Percentiles rank a stretch among this genome's conserved stretches.
phyloP scores from a whole-genome alignment of 129 eudicot species.

The Mikania micrantha region DNA sequence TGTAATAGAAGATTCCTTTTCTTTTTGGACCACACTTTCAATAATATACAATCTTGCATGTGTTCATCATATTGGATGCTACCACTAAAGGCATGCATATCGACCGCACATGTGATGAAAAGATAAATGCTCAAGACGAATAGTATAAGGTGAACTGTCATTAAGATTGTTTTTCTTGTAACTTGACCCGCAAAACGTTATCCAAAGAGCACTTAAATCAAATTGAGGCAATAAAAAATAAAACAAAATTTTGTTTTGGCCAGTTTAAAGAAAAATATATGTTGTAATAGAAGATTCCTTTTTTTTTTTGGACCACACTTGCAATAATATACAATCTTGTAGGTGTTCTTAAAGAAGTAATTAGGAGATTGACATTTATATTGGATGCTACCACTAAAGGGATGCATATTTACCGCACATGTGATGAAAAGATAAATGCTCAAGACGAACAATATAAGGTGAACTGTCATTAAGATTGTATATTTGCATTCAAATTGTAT shows the following conservation, averaged over 20 bases:
- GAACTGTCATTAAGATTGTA: background rate
- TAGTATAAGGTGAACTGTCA: conserved; percentile 51
- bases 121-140: conserved; percentile 59
- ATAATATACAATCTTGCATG: conserved; percentile 28
- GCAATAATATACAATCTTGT: background rate
- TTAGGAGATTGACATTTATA: conserved; percentile 57
- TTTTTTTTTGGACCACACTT: too few species aligned
- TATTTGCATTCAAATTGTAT: background rate
- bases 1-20: too few species aligned
- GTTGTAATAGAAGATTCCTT: too few species aligned
- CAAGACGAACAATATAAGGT: conserved; percentile 85
- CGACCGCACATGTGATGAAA: conserved; percentile 46
- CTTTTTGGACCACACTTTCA: too few species aligned
- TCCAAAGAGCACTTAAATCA: too few species aligned
- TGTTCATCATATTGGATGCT: conserved; percentile 41
- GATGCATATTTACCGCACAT: conserved; percentile 44
- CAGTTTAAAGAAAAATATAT: too few species aligned
- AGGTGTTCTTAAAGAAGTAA: conserved; percentile 66
- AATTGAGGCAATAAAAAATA: too few species aligned
- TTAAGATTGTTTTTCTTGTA: too few species aligned
- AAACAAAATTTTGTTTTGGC: too few species aligned
- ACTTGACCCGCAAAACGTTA: too few species aligned
- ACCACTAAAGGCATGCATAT: conserved; percentile 35
- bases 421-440: conserved; percentile 40
- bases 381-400: conserved; percentile 43